These are phyloP conservation scores for Exophiala xenobiotica DNA, from an alignment of 2,329 filamentous ascomycete species.

Conservation along the genomic window DNA sequence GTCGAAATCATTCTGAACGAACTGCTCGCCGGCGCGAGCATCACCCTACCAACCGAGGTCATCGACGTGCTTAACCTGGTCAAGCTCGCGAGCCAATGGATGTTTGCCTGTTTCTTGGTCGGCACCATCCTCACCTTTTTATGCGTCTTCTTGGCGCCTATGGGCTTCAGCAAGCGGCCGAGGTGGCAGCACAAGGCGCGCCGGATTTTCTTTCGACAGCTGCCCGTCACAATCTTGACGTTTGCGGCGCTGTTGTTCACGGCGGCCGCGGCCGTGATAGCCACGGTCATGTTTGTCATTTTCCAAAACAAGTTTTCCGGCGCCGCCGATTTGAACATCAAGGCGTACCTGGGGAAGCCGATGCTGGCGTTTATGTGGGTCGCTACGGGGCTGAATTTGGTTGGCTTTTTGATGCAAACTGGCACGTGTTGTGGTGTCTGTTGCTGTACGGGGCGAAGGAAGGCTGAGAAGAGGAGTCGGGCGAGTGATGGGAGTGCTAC, in stretches of 20 bases:
- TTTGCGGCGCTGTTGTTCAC: slow-evolving; percentile 67
- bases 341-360: slow-evolving; percentile 64
- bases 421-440: slow-evolving; percentile 71
- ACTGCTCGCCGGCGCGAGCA: slow-evolving; percentile 76
- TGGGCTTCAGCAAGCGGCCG: slow-evolving; percentile 43
- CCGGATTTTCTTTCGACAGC: slow-evolving; percentile 50
- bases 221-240: slow-evolving; percentile 67
- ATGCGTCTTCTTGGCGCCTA: slow-evolving; percentile 64
- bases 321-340: slow-evolving; percentile 70
- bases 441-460: slow-evolving; percentile 40
- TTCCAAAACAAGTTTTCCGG: slow-evolving; percentile 74
- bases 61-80: slow-evolving; percentile 72
- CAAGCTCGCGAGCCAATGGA: slow-evolving; percentile 71
- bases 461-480: slow-evolving; percentile 16
- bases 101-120: slow-evolving; percentile 85
- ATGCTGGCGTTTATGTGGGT: slow-evolving; percentile 94
- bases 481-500: too few relatives aligned
- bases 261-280: slow-evolving; percentile 69
- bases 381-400: slow-evolving; percentile 62
- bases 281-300: slow-evolving; percentile 79
- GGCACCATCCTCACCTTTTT: slow-evolving; percentile 69
- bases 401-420: slow-evolving; percentile 72
- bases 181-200: slow-evolving; percentile 39
- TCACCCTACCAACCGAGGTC: slow-evolving; percentile 74
- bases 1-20: slow-evolving; percentile 77